phyloP scores from a whole-genome alignment of 2,329 filamentous ascomycete species.

The Paecilomyces sp. region DNA sequence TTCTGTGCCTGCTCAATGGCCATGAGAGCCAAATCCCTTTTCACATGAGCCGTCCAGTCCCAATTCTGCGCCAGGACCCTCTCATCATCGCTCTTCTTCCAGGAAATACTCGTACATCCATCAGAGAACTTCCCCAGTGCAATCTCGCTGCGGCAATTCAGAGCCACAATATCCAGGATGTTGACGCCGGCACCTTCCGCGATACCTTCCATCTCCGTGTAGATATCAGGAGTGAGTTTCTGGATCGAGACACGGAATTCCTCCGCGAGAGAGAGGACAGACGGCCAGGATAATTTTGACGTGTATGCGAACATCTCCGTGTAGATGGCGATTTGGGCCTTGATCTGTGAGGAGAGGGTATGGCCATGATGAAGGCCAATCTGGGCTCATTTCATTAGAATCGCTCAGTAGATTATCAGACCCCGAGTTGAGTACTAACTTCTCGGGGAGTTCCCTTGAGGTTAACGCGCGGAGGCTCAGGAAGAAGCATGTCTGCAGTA shows the following conservation, averaged over 20 bases:
- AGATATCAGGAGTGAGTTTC: conserved; percentile 26
- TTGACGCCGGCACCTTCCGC: conserved; percentile 44
- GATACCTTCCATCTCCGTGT: conserved; percentile 46
- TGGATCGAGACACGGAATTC: conserved; percentile 42
- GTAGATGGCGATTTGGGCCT: conserved; percentile 42
- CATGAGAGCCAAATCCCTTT: conserved; percentile 44
- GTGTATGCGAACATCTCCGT: conserved; percentile 39
- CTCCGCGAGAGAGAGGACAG: conserved; percentile 39
- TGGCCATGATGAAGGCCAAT: conserved; percentile 44
- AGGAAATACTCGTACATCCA: conserved; percentile 51
- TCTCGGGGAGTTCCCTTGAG: neutral
- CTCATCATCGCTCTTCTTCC: conserved; percentile 33
- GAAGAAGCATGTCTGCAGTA: neutral
- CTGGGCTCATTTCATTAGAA: conserved; percentile 18
- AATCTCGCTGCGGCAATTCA: conserved; percentile 56
- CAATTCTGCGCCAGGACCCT: conserved; percentile 50
- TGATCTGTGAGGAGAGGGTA: conserved; percentile 32
- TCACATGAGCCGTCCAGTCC: conserved; percentile 51
- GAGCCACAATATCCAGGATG: conserved; percentile 48
- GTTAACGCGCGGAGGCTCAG: neutral
- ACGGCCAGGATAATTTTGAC: conserved; percentile 40
- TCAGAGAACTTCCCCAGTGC: conserved; percentile 51
- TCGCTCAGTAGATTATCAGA: neutral
- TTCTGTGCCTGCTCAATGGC: conserved; percentile 39
- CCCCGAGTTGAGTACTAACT: neutral